These are phyloP conservation scores for Pelargonium nanum DNA, from an alignment of 345 rosid species.

Conservation along the genomic window DNA sequence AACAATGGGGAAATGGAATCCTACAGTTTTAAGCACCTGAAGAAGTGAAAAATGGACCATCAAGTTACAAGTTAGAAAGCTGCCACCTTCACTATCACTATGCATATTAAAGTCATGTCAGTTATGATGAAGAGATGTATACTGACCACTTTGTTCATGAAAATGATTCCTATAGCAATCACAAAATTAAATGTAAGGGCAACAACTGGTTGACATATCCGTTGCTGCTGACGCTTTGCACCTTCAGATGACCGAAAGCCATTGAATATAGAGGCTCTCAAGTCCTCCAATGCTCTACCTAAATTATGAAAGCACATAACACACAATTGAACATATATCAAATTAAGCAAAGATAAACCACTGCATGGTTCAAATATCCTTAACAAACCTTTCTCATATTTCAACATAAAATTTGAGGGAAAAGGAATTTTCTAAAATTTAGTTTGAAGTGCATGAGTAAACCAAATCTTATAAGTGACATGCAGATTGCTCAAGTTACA, in stretches of 20 bases:
- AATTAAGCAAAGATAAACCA: neutral
- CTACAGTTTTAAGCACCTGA: conserved; percentile 79
- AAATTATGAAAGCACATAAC: conserved; percentile 1
- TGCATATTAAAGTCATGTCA: neutral
- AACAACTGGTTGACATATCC: conserved; percentile 43
- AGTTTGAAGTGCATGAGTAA: neutral
- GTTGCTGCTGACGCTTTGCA: conserved; percentile 56
- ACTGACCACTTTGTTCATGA: conserved; percentile 65
- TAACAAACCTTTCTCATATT: too few species aligned
- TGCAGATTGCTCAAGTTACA: neutral
- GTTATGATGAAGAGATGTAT: neutral
- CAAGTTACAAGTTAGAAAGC: neutral
- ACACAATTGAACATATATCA: neutral
- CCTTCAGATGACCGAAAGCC: conserved; percentile 49
- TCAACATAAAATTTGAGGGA: neutral
- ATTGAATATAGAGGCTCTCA: conserved; percentile 55
- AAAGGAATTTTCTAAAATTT: neutral
- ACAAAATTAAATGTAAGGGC: conserved; percentile 80
- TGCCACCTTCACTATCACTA: neutral
- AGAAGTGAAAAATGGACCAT: neutral
- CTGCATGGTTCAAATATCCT: neutral
- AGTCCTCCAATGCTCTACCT: conserved; percentile 73
- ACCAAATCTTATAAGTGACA: neutral
- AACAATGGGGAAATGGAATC: conserved; percentile 80
- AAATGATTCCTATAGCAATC: conserved; percentile 67